Conservation (phyloP, 192 early-diverging fungal species). For the Coemansia asiatica region DNA sequence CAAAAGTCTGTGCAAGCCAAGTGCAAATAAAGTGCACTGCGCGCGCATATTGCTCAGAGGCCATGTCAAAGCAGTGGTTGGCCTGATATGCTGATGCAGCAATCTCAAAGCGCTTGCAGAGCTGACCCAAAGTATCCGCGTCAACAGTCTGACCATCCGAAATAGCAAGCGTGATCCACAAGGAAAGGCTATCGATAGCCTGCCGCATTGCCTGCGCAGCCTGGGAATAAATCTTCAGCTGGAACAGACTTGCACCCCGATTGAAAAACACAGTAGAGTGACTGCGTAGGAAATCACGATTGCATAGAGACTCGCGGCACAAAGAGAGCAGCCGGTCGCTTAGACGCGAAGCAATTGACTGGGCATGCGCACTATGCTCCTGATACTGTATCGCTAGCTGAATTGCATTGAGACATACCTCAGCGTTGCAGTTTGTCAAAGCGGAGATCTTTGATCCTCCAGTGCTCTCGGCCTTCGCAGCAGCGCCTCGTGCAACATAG, state of each 20-base stretch:
- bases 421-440: conserved; percentile 23
- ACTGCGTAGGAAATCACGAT: conserved; percentile 33
- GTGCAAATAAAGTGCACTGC: conserved; percentile 25
- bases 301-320: conserved; percentile 21
- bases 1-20: neutral
- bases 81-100: conserved; percentile 40
- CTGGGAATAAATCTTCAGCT: conserved; percentile 27
- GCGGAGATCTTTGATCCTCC: conserved; percentile 23
- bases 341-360: neutral
- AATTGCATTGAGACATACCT: conserved; percentile 24
- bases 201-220: conserved; percentile 29
- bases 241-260: conserved; percentile 37
- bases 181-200: conserved; percentile 31
- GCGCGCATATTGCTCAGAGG: conserved; percentile 16
- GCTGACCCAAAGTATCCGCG: conserved; percentile 27
- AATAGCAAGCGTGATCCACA: conserved; percentile 13
- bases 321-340: conserved; percentile 23
- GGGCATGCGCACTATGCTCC: conserved; percentile 5
- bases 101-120: conserved; percentile 53
- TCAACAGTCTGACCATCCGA: neutral
- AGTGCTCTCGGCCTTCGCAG: conserved; percentile 28
- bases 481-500: conserved; percentile 40
- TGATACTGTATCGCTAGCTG: conserved; percentile 29
- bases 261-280: conserved; percentile 52
- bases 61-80: conserved; percentile 9